These are phyloP conservation scores for Cyclotella cryptica DNA, from an alignment of 108 stramenopile genomes.

Conservation along the genomic window DNA sequence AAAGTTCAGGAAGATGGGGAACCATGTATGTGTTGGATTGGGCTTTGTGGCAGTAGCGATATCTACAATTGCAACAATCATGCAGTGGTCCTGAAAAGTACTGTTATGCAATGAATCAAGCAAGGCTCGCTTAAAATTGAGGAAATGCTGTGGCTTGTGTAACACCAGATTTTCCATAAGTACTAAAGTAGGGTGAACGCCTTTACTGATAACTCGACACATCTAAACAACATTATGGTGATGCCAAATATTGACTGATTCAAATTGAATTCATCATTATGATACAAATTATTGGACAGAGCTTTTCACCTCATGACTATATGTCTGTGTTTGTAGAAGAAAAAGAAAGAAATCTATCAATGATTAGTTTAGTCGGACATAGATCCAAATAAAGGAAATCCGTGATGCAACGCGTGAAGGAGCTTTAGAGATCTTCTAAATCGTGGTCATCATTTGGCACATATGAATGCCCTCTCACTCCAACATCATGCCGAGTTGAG, in stretches of 20 bases:
- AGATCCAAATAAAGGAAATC: not conserved
- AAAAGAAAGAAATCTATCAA: not conserved
- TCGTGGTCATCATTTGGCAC: slow-evolving; percentile 7
- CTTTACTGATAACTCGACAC: no score
- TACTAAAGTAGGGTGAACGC: no score
- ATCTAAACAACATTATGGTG: no score
- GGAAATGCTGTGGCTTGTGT: not conserved
- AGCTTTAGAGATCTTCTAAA: slow-evolving; percentile 7
- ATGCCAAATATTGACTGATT: no score
- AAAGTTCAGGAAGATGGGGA: slow-evolving; percentile 24
- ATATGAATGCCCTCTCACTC: slow-evolving; percentile 18
- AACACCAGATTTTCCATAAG: no score
- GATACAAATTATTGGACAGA: no score
- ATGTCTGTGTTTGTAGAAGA: no score
- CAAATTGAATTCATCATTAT: no score
- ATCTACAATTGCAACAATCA: slow-evolving; percentile 58
- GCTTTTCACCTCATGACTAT: no score
- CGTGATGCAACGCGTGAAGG: not conserved
- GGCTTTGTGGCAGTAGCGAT: slow-evolving; percentile 63
- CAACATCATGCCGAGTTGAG: slow-evolving; percentile 16
- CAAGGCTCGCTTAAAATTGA: not conserved
- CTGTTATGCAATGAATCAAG: not conserved
- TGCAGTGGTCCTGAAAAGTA: slow-evolving; percentile 36
- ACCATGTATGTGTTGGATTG: slow-evolving; percentile 45
- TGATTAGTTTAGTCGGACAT: not conserved